Evolutionary conservation across 169 alveolate species (phyloP), one percentile per base, ranked within the genome.

Genomic region (Ichthyophthirius multifiliis): DNA sequence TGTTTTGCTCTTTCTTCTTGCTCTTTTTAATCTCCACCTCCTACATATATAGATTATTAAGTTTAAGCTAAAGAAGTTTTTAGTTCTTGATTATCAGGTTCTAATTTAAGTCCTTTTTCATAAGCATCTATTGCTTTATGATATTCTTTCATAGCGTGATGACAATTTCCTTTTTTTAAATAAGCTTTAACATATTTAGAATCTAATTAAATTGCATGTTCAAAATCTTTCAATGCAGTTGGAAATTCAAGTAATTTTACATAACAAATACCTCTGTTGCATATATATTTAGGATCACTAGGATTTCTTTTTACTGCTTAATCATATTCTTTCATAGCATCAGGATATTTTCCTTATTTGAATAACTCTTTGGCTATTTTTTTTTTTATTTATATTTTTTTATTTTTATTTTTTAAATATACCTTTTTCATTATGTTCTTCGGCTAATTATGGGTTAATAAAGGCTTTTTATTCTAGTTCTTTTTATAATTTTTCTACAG

Each of bases 221-320:
- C 98, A 46, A 95, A 92, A 90, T 98, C 99, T 78, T 86, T 77
- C 32, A 85, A 55, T 46, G 92, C 99, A 16, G 95, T 93, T 10
- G 99, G 98, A 83, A 96, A 97, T 87, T 98, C 99, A 91, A 96
- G 87, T 30, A 98, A 84, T 76, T 98, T 97, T 65, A 97, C 94
- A 73, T 95, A 93, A 20, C 99, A 98, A 3, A 99, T 99, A 44
- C 99, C 99, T 83, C 99, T 94, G 86, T 98, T 98, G 62, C 99
- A 90, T 86, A 97, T 98, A 74, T 97, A 93, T 83, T 96, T 97
- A 4, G 99, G 96, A 73, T 94, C 98, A 43, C 88, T 93, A 43
- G 99, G 99, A 87, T 98, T 98, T 80, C 99, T 92, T 81, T 89
- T 93, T 64, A 98, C 93, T 15, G 99, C 99, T 88, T 98, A 99